Conservation (phyloP, 2,329 filamentous ascomycete species). For the Neobulgaria alba region DNA sequence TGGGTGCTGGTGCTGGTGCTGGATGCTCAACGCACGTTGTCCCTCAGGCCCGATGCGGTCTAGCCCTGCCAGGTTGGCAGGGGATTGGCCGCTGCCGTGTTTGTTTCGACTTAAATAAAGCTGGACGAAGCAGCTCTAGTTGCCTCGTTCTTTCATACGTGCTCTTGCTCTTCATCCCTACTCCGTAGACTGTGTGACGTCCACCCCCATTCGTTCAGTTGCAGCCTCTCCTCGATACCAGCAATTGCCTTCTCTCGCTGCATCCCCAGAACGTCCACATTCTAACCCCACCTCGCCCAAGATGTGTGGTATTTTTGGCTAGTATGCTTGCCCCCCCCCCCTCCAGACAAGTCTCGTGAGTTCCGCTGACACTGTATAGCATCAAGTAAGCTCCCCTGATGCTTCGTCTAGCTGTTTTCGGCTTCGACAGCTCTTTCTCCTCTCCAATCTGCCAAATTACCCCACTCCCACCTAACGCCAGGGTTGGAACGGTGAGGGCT, state of each 20-base stretch:
- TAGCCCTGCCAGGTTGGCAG: too few relatives aligned
- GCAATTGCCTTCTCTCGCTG: not conserved
- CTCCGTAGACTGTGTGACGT: not conserved
- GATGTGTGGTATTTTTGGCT: conserved; percentile 9
- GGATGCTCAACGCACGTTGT: too few relatives aligned
- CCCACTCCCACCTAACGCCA: not conserved
- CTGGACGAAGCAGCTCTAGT: not conserved
- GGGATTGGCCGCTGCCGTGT: not conserved
- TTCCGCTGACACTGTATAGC: not conserved
- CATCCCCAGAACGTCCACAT: not conserved
- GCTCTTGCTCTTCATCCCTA: not conserved
- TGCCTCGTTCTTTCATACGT: not conserved
- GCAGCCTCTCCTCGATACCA: not conserved
- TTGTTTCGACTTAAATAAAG: not conserved
- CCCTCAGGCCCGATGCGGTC: too few relatives aligned
- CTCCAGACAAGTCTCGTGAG: not conserved
- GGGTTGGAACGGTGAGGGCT: not conserved
- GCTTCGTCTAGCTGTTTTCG: not conserved
- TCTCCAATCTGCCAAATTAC: not conserved
- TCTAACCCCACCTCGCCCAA: not conserved
- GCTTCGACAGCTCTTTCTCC: not conserved
- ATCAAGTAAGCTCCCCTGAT: conserved; percentile 3
- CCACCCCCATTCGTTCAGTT: not conserved
- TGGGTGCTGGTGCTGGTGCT: too few relatives aligned
- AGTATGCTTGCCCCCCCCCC: not conserved